Evolutionary conservation across 495 filamentous ascomycete species (phyloP).

Genomic region (Xylaria longipes): DNA sequence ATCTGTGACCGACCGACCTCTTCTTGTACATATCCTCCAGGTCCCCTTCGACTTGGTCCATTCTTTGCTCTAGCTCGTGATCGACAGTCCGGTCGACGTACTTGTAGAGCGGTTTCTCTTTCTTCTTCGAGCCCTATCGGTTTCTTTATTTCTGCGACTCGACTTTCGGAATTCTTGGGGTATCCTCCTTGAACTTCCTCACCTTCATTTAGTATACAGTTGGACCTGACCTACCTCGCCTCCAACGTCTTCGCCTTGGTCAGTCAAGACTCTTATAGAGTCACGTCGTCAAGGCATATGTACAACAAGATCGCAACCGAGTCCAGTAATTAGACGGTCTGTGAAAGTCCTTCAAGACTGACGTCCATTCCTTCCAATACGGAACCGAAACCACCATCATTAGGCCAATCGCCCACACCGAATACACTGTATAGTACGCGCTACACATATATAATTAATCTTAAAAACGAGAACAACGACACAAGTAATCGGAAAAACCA

Average conservation of each 20-base stretch:
- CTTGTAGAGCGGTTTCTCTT: conserved; percentile 54
- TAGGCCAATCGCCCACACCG: conserved; percentile 51
- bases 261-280: conserved; percentile 35
- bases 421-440: conserved; percentile 50
- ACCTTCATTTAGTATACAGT: conserved; percentile 49
- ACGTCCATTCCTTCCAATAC: conserved; percentile 54
- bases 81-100: conserved; percentile 57
- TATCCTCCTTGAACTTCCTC: conserved; percentile 44
- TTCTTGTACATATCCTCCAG: conserved; percentile 57
- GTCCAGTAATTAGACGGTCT: conserved; percentile 49
- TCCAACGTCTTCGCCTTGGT: conserved; percentile 32
- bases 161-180: conserved; percentile 49
- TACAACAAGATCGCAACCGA: conserved; percentile 51
- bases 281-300: conserved; percentile 39
- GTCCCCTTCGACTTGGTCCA: conserved; percentile 52
- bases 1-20: conserved; percentile 45
- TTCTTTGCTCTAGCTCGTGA: conserved; percentile 49
- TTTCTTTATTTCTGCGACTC: conserved; percentile 57
- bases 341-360: conserved; percentile 47
- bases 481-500: conserved; percentile 27
- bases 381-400: conserved; percentile 58
- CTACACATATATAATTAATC: conserved; percentile 53
- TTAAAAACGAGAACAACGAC: conserved; percentile 43
- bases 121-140: conserved; percentile 58
- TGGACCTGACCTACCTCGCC: conserved; percentile 25